Evolutionary conservation across 1,284 basidiomycete species (phyloP), one percentile per base, ranked within the genome.

Genomic region (Naganishia sp.): DNA sequence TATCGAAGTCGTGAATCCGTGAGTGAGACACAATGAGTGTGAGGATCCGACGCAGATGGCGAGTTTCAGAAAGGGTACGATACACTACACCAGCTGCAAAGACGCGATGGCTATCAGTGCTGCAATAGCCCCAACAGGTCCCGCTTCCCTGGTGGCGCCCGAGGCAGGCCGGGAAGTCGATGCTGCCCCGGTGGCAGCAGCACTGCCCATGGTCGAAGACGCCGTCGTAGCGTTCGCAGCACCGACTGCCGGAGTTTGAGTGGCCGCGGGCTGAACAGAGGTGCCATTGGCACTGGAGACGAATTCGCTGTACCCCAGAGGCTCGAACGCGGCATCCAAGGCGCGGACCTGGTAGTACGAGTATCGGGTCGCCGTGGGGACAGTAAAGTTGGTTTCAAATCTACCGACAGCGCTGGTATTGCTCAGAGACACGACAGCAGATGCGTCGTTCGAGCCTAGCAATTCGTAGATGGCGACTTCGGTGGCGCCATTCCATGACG

Each of bases 401-500:
- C 13, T 61, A 10, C 71, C 71, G 2, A 60, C 63, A 39, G 68
- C 67, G 35, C 67, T 69, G 7, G 58, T 55, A 25, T 68, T 71
- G 51, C 31, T 43, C 2, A 71, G 32, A 2, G 61, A 54, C 3
- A 35, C 45, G 1, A 62, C 58, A 6, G 55, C 50, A 25, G 65
- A 65, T 17, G 45, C 63, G 31, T 69, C 64, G 21, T 62, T 63
- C 2, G 67, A 67, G 11, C 65, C 71, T 18, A 69, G 49, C 5
- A 74, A 45, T 35, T 69, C 68, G 71, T 71, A 77, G 0, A 42
- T 58, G 0, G 53, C 41, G 21, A 77, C 71, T 47, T 76, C 72
- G 7, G 76, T 77, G 1, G 75, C 75, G 15, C 77, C 76, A 62
- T 77, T 77, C 77, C 77, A 78, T 1, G 70, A 72, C 13, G 70